Evolutionary conservation across 106 monocot genomes (phyloP), one percentile per base, ranked within the genome.

Genomic region (Dendrobium chrysotoxum): DNA sequence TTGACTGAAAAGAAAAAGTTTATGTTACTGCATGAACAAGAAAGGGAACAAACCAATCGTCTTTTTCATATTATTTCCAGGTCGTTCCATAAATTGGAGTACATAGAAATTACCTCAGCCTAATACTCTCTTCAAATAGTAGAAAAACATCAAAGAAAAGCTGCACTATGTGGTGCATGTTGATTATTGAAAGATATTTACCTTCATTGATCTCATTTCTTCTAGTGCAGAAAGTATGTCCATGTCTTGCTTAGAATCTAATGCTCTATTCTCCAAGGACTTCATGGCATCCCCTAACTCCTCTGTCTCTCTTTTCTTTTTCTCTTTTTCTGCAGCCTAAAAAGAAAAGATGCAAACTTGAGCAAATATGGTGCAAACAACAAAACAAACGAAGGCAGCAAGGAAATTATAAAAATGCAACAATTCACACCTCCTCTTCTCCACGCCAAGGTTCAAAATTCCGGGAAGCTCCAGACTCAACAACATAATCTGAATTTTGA

Each of bases 281-380:
- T 88, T 97, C 94, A 97, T 94, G 30, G 94, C 97, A 89, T 97
- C 97, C 50, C 97, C 97, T 88, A 94, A 94, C 81, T 97, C 97
- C 77, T 97, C 92, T 28, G 80, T 88, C 30, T 86, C 85, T 88
- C 94, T 86, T 83, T 90, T 97, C 28, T 83, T 83, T 81, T 94
- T 92, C 44, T 85, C 87, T 0, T 77, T 89, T 53, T 90, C 90
- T 53, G 67, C 30, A 47, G 73, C 88, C 95, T 91, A 82, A 50
- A 73, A 11, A 70, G 35, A 35, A 16, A 70, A 15, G 44, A 44
- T 44, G 28, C 28, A 28, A 28, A 67, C 7, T 28, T 26, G 25
- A 67, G 4, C 16, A 70, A 35, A 8, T 70, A 35, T 4, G 12
- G 35, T 61, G 5, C 12, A 70, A 70, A 31, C 13, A 4, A 70